Conservation (phyloP, 2,329 filamentous ascomycete genomes). For the Pseudogymnoascus sp. region DNA sequence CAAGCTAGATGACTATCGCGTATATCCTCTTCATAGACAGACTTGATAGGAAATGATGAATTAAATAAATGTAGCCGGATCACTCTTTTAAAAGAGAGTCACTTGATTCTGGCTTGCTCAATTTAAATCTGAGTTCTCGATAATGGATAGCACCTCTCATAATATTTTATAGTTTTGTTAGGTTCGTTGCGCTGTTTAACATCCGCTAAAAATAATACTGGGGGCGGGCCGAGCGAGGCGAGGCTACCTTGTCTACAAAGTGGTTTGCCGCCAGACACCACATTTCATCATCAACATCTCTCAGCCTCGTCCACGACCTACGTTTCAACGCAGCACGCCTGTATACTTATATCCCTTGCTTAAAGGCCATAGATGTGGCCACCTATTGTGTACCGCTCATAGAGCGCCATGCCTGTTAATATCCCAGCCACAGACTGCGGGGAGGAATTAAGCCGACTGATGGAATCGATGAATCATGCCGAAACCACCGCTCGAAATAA, state of each 20-base stretch:
- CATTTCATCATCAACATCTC: conserved; percentile 1
- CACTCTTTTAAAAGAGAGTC: background rate
- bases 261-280: conserved; percentile 1
- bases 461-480: conserved; percentile 8
- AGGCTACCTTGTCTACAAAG: background rate
- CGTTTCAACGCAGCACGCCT: background rate
- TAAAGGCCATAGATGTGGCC: background rate
- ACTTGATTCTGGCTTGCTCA: background rate
- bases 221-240: background rate
- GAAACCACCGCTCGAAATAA: background rate
- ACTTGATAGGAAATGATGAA: background rate
- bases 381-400: conserved; percentile 1
- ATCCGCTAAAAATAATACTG: background rate
- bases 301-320: conserved; percentile 5
- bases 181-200: background rate
- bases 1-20: background rate
- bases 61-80: background rate
- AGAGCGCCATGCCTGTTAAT: background rate
- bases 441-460: background rate
- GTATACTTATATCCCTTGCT: background rate
- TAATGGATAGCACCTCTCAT: background rate
- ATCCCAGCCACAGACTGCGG: background rate
- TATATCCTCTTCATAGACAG: background rate
- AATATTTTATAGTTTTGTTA: background rate
- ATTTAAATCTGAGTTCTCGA: background rate